phyloP scores from a whole-genome alignment of 2,329 filamentous ascomycete species.

The Aureobasidium sp. region DNA sequence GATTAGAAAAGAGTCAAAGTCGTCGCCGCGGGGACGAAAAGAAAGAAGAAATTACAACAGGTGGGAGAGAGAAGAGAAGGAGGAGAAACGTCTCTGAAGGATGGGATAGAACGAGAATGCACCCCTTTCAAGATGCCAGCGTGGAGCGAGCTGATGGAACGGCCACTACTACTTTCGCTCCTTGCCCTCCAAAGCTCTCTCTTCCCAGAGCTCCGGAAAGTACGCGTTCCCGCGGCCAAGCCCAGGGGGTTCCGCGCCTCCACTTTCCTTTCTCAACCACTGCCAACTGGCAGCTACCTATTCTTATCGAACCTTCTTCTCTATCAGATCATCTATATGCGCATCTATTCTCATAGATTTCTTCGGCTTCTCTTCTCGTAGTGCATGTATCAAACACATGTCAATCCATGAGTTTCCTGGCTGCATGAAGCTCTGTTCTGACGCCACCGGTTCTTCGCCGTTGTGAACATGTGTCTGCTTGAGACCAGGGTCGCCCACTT shows the following conservation, averaged over 20 bases:
- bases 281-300: constrained; percentile 8
- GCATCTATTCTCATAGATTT: not conserved
- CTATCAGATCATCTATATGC: not conserved
- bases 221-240: constrained; percentile 1
- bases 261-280: not conserved
- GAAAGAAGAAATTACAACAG: constrained; percentile 8
- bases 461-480: not conserved
- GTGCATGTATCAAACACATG: not conserved
- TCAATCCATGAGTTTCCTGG: not conserved
- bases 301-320: not conserved
- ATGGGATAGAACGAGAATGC: constrained; percentile 3
- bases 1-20: not conserved
- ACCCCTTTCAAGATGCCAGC: constrained; percentile 14
- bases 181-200: not conserved
- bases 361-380: not conserved
- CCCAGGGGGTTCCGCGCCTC: not conserved
- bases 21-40: not conserved
- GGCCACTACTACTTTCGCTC: not conserved
- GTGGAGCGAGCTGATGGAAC: constrained; percentile 12
- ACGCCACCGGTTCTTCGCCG: not conserved
- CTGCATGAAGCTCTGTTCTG: not conserved
- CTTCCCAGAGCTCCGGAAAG: not conserved
- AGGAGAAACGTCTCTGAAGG: not conserved
- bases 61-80: constrained; percentile 1
- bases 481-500: not conserved